Percentiles rank a stretch among this genome's conserved stretches.
phyloP scores from a whole-genome alignment of 1,284 basidiomycete species.

The Rhodotorula glutinis region DNA sequence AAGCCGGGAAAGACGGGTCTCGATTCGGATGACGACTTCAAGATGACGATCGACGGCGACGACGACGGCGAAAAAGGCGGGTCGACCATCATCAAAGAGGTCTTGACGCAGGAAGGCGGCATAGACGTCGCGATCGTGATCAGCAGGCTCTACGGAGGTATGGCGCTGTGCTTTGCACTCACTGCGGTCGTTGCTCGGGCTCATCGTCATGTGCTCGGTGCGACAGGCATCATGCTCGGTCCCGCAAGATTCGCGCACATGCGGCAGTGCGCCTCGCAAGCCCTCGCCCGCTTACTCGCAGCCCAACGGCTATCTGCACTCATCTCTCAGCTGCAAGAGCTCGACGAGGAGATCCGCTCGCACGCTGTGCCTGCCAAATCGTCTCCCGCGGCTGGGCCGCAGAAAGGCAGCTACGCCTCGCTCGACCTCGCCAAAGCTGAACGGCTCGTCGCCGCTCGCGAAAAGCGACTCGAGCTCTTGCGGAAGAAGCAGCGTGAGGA shows the following conservation, averaged over 20 bases:
- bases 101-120: conserved; percentile 65
- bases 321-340: conserved; percentile 57
- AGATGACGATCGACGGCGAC: conserved; percentile 59
- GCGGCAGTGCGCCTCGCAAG: conserved; percentile 67
- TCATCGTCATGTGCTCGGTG: too few species aligned
- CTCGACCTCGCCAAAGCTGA: conserved; percentile 12
- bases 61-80: conserved; percentile 71
- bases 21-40: conserved; percentile 68
- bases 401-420: not conserved
- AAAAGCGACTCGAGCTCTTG: conserved; percentile 18
- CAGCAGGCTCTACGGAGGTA: conserved; percentile 63
- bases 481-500: conserved; percentile 18
- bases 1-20: conserved; percentile 65
- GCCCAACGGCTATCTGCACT: conserved; percentile 63
- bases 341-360: conserved; percentile 60
- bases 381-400: not conserved
- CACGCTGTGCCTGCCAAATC: not conserved
- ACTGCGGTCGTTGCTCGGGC: too few species aligned
- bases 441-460: conserved; percentile 22
- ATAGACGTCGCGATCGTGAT: conserved; percentile 66
- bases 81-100: conserved; percentile 61
- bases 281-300: conserved; percentile 66
- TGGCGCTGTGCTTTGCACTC: too few species aligned
- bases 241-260: conserved; percentile 71
- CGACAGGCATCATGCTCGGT: conserved; percentile 64